Evolutionary conservation across 2,329 filamentous ascomycete species (phyloP).

Genomic region (Trichocomaceae sp.): DNA sequence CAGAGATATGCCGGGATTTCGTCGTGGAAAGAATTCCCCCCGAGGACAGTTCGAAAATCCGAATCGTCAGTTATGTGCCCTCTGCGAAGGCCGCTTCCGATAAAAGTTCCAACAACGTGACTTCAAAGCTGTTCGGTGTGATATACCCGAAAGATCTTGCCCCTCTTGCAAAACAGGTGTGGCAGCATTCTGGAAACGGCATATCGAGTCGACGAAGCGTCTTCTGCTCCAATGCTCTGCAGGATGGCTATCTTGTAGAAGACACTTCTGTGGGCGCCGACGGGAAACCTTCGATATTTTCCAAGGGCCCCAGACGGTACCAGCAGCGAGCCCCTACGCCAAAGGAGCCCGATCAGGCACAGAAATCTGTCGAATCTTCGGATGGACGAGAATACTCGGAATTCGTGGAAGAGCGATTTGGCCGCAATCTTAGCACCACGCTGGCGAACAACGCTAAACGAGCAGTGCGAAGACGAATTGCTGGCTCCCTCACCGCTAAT

Average conservation of each 20-base stretch:
- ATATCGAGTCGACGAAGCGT: slow-evolving; percentile 86
- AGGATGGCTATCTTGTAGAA: slow-evolving; percentile 59
- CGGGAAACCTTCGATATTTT: slow-evolving; percentile 31
- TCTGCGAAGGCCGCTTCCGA: slow-evolving; percentile 54
- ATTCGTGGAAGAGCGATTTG: slow-evolving; percentile 91
- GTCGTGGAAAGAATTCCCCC: slow-evolving; percentile 44
- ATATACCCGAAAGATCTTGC: slow-evolving; percentile 64
- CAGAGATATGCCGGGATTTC: slow-evolving; percentile 69
- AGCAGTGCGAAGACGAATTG: slow-evolving; percentile 80
- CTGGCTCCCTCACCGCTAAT: slow-evolving; percentile 71
- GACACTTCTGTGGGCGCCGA: slow-evolving; percentile 27
- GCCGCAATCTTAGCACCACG: slow-evolving; percentile 76
- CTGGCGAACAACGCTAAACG: slow-evolving; percentile 75
- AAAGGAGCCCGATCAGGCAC: slow-evolving; percentile 27
- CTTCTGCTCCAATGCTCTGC: slow-evolving; percentile 72
- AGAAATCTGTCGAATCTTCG: slow-evolving; percentile 20
- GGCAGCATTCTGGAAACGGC: slow-evolving; percentile 93
- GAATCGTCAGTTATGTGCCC: slow-evolving; percentile 48
- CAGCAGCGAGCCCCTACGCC: slow-evolving; percentile 56
- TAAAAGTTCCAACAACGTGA: slow-evolving; percentile 27
- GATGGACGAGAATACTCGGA: slow-evolving; percentile 61
- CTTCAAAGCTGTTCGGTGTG: slow-evolving; percentile 61
- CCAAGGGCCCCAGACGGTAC: slow-evolving; percentile 74
- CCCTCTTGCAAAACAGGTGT: slow-evolving; percentile 79
- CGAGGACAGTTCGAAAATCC: slow-evolving; percentile 43